These are phyloP conservation scores for Sporothrix pseudoabietina DNA, from an alignment of 2,329 filamentous ascomycete species.

Conservation along the genomic window DNA sequence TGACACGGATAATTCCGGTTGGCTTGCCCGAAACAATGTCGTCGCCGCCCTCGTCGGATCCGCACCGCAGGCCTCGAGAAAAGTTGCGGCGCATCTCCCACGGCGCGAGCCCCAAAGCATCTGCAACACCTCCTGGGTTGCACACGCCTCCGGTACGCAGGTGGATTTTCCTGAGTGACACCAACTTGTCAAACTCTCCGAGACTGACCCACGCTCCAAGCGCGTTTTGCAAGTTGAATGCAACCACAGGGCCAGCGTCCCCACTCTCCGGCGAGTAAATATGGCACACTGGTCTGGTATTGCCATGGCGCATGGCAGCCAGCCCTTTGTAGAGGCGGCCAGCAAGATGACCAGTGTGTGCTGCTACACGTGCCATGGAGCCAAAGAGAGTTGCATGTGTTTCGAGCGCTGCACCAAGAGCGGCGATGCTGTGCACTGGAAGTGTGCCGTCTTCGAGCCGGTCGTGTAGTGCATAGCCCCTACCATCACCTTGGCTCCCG, in stretches of 20 bases:
- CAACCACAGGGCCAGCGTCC: constrained; percentile 67
- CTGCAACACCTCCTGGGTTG: constrained; percentile 84
- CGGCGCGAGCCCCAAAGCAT: constrained; percentile 69
- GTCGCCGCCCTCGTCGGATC: constrained; percentile 72
- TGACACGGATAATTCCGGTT: constrained; percentile 82
- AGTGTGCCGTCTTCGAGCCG: constrained; percentile 88
- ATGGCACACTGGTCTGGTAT: constrained; percentile 64
- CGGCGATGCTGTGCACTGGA: constrained; percentile 87
- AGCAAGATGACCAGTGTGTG: constrained; percentile 69
- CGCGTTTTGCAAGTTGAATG: constrained; percentile 77
- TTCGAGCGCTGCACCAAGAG: constrained; percentile 72
- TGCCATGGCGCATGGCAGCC: constrained; percentile 64
- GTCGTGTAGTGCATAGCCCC: constrained; percentile 64
- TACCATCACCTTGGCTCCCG: not conserved
- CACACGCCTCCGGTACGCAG: constrained; percentile 87
- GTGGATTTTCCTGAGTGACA: constrained; percentile 76
- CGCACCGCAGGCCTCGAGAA: constrained; percentile 81
- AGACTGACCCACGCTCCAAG: constrained; percentile 75
- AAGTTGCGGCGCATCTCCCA: constrained; percentile 87
- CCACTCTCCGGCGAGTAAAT: constrained; percentile 58
- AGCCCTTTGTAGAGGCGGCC: constrained; percentile 62
- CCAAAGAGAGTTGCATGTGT: constrained; percentile 70
- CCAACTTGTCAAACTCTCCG: constrained; percentile 83
- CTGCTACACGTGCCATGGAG: constrained; percentile 68
- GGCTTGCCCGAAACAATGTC: constrained; percentile 83